Base-by-base conservation (phyloP, 129 eudicot genomes). In the Dittrichia graveolens region DNA sequence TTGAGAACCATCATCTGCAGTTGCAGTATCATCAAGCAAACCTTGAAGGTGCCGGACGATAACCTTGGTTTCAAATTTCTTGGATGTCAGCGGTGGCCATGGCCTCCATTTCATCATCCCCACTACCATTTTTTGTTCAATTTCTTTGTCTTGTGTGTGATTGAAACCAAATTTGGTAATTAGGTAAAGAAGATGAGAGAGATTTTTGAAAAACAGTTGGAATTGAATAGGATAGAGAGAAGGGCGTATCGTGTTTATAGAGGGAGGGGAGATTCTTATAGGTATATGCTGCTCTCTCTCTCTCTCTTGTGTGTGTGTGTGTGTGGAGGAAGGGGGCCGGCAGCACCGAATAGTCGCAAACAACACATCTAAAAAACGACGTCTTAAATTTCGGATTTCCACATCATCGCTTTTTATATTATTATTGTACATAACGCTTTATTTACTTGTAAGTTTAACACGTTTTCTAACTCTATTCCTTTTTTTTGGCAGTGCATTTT, bases 61-160 rank as follows among this genome's bases (percentile, higher is more conserved):
- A 35, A 86, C 78, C 78, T 75, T 84, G 60, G 77, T 76, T 81
- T 84, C 82, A 8, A 77, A 86, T 75, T 84, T 85, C 75, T 86
- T 83, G 65, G 87, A 79, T 19, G 75, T 41, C 8, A 79, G 35
- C 3, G 91, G 91, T 59, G 89, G 87, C 96, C 91, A 83, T 42
- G 96, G 90, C 86, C 92, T 84, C 96, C 96, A 89, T 78, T 82
- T 89, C 84, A 87, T 87, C 90, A 89, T 82, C 68, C 79, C 87
- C 72, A 83, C 91, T 3, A 89, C 96, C 91, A 89, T 89, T 40
- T 63, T 76, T 31, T 37, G 24, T 7, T 5, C 8, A 1, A 38
- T 34, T 60, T 48, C 18, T n/a, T 50, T 38, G 66, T 13, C 19
- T 35, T 14, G 12, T 15, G 73, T 76, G 44, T 55, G 58, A 54